Evolutionary conservation across 2,329 filamentous ascomycete species (phyloP), one percentile per base, ranked within the genome.

Genomic region (Ilyonectria robusta): DNA sequence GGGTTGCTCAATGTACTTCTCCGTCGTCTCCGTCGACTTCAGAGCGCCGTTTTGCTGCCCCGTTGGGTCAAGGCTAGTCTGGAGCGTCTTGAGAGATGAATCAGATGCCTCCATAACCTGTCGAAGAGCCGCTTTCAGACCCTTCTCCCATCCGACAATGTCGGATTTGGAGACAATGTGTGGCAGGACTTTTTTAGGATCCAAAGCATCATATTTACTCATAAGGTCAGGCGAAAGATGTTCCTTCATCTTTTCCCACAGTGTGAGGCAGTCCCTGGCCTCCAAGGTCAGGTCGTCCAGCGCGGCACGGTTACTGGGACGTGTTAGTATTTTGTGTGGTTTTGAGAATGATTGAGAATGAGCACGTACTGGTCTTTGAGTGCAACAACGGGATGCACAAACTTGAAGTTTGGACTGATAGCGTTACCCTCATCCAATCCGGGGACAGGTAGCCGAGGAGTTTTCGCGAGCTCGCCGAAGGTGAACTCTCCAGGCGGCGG

Each of bases 271-370:
- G 76, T 95, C 93, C 35, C 91, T 85, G 8, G 92, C 87, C 75
- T 95, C 93, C 1, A 95, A 82, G 29, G 82, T 86, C 10, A 94
- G 81, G 78, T 94, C 92, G 33, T 89, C 85, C 0, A 93, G 88
- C 19, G 92, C 87, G 1, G 87, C 88, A n/a, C 88, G 84, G 42
- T 86, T 87, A 40, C 82, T 83, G 29, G 55, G 23, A 35, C 1
- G 21, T 1, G 40, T 74, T 31, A 74, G 66, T 8, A 9, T 19
- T n/a, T 11, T n/a, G 3, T 23, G 55, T 51, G 26, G 37, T 15
- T 44, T 15, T 11, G 23, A 31, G 26, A 19, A 6, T 17, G 26
- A 9, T 19, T n/a, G 26, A 26, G 26, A 26, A 26, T 26, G 26
- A 26, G 26, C 21, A 65, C 78, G 70, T 67, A 82, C 80, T 86